These are phyloP conservation scores for Amanita molliuscula DNA, from an alignment of 768 basidiomycete species.

Conservation along the genomic window DNA sequence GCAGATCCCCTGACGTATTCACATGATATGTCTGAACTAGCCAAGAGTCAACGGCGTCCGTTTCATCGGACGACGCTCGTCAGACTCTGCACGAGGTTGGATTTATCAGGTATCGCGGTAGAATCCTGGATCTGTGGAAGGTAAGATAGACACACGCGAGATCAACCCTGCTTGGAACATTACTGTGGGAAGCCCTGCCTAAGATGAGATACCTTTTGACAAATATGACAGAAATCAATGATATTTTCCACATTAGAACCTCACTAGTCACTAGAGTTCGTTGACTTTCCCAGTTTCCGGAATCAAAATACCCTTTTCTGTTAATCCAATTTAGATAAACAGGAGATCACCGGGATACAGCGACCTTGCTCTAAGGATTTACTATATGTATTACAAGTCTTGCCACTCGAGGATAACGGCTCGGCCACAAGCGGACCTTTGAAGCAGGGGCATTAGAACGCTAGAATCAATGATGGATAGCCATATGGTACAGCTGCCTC, in stretches of 20 bases:
- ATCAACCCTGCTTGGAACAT: not conserved
- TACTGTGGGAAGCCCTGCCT: not conserved
- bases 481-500: not conserved
- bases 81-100: constrained; percentile 10
- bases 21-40: constrained; percentile 13
- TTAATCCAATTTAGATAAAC: constrained; percentile 1
- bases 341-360: not conserved
- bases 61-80: constrained; percentile 20
- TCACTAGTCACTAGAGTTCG: not conserved
- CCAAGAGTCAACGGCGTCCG: constrained; percentile 17
- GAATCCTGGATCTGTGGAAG: not conserved
- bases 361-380: not conserved
- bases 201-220: not conserved
- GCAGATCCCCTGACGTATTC: constrained; percentile 3
- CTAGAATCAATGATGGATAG: constrained; percentile 9
- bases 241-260: not conserved
- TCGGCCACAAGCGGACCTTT: not conserved
- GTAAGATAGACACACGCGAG: constrained; percentile 4
- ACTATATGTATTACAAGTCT: not conserved
- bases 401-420: not conserved
- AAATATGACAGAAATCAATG: not conserved
- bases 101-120: constrained; percentile 8
- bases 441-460: constrained; percentile 4
- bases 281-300: not conserved
- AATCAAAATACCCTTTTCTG: not conserved